A percentile compares a stretch with the other conserved stretches of the same genome.
Evolutionary conservation across 2,329 filamentous ascomycete species (phyloP).

Genomic region (Lomentospora prolificans): DNA sequence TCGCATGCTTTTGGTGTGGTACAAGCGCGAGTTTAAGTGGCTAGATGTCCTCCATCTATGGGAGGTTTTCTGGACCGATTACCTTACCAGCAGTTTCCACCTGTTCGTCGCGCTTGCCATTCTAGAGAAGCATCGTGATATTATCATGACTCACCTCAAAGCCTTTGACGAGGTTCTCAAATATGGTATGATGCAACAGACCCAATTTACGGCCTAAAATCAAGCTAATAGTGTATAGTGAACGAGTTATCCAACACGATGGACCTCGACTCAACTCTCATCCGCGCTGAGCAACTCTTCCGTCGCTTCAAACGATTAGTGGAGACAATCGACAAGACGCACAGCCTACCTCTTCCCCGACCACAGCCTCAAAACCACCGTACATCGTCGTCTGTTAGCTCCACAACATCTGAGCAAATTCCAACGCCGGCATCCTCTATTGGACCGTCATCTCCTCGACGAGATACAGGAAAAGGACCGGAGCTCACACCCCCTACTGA

Average conservation of each 20-base stretch:
- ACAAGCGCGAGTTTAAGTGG: constrained; percentile 95
- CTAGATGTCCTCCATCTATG: constrained; percentile 76
- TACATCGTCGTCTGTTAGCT: not conserved
- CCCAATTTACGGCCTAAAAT: not conserved
- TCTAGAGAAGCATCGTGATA: constrained; percentile 87
- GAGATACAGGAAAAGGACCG: constrained; percentile 18
- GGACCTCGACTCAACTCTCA: constrained; percentile 75
- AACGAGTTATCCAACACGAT: constrained; percentile 93
- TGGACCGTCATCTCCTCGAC: constrained; percentile 10
- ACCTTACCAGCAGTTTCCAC: constrained; percentile 79
- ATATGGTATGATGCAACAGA: constrained; percentile 56
- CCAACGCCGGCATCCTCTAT: constrained; percentile 12
- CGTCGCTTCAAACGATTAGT: constrained; percentile 79
- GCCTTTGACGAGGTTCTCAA: constrained; percentile 97
- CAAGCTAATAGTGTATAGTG: constrained; percentile 39
- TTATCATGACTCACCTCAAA: constrained; percentile 89
- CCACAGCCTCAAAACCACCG: constrained; percentile 7
- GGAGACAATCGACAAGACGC: constrained; percentile 85
- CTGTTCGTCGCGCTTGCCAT: constrained; percentile 91
- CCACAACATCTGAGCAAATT: not conserved
- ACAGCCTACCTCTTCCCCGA: constrained; percentile 61
- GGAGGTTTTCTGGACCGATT: constrained; percentile 94
- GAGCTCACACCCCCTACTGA: constrained; percentile 23
- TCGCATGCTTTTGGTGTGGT: constrained; percentile 97
- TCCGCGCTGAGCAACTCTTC: constrained; percentile 83